Evolutionary conservation across 148 eudicot species (phyloP), one percentile per base, ranked within the genome.

Genomic region (Nepenthes mirabilis): DNA sequence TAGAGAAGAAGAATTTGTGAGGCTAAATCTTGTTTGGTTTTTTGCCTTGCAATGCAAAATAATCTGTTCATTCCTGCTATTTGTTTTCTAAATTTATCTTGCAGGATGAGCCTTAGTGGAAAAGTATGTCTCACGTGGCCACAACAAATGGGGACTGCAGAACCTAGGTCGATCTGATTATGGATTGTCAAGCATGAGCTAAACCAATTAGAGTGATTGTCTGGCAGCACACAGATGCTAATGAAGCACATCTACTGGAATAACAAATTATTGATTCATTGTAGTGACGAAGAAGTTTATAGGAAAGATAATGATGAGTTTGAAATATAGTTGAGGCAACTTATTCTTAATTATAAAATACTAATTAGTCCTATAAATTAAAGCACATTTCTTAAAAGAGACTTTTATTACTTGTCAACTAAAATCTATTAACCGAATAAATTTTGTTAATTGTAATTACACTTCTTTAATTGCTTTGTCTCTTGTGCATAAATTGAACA

Each of bases 311-410:
- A 72, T 72, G 99, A 89, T 64, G 99, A 94, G 52, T 57, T 89
- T 10, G 97, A 89, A 75, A 76, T 87, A 71, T 97, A 89, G 72
- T 70, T 89, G 88, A 97, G 89, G 84, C 99, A 94, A 75, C 87
- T 94, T 59, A 85, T 90, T 10, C 87, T 94, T 37, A 97, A 94
- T 61, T 89, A 94, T 58, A 97, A 94, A 65, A 86, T 94, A 59
- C 52, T 89, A 65, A 83, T 14, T 72, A 75, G 67, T 80, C 79
- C 6, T 75, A 78, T 64, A 84, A 75, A 72, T 61, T 94, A 63
- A 87, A 86, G 70, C 97, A 94, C n/a, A n/a, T n/a, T n/a, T n/a
- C n/a, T n/a, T n/a, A n/a, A n/a, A n/a, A n/a, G n/a, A n/a, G n/a
- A n/a, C n/a, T n/a, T n/a, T n/a, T n/a, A n/a, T n/a, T n/a, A n/a